These are phyloP conservation scores for Salix brachista DNA, from an alignment of 345 rosid species.

Conservation along the genomic window DNA sequence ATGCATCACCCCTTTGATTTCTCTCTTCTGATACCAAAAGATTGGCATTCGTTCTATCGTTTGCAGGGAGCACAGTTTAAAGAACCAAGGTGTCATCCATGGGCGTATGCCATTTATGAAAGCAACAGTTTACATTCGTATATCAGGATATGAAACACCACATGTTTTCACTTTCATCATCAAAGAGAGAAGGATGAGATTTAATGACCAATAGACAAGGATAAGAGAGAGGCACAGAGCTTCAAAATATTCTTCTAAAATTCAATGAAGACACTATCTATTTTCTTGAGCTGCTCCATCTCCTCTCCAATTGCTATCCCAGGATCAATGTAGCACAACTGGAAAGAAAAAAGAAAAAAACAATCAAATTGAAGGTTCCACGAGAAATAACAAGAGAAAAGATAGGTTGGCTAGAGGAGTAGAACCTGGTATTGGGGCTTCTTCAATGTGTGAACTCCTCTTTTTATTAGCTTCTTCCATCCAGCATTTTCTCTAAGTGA, in stretches of 20 bases:
- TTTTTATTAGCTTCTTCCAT: constrained; percentile 64
- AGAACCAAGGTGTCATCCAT: too few relatives aligned
- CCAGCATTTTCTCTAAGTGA: constrained; percentile 50
- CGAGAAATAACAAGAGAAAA: constrained; percentile 4
- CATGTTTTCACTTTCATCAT: neutral
- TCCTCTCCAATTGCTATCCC: constrained; percentile 65
- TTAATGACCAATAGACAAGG: neutral
- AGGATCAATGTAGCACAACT: constrained; percentile 66
- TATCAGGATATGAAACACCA: too few relatives aligned
- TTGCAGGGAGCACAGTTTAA: too few relatives aligned
- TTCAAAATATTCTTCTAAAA: constrained; percentile 30
- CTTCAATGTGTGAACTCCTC: constrained; percentile 68
- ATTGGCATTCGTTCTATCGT: too few relatives aligned
- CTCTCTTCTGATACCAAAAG: too few relatives aligned
- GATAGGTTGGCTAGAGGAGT: neutral
- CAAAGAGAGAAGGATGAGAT: neutral
- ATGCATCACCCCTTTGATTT: too few relatives aligned
- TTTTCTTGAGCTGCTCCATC: constrained; percentile 66
- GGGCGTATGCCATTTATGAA: too few relatives aligned
- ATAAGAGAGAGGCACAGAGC: neutral
- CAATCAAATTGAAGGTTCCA: neutral
- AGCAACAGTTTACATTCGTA: too few relatives aligned
- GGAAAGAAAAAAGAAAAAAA: constrained; percentile 12
- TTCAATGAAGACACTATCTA: constrained; percentile 50
- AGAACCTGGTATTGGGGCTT: constrained; percentile 72